Evolutionary conservation across 306 rosid genomes (phyloP), one percentile per base, ranked within the genome.

Genomic region (Begonia fuchsioides): DNA sequence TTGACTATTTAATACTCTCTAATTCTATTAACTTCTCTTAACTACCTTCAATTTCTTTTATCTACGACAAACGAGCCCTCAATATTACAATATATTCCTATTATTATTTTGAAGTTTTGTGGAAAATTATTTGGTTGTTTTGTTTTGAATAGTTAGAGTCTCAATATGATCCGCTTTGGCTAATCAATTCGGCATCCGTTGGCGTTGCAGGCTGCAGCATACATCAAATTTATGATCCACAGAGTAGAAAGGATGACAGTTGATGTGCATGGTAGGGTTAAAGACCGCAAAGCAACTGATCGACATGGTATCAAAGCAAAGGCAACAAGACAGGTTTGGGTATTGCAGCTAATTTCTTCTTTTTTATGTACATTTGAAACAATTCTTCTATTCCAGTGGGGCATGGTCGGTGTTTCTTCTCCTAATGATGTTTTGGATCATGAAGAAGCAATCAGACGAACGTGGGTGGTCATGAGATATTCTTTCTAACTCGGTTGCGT

Each of bases 371-470:
- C 32, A 20, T 20, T 20, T 2, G 32, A 20, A 1, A 20, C 32
- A 20, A 20, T 44, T 44, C 49, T 50, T 58, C 14, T 44, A 9
- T 76, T 78, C 32, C 93, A 78, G 97, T 90, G 97, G 97, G 97
- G 97, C 63, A 81, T 84, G 75, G 82, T 90, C 56, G 95, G 84
- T 69, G 69, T 90, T 53, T 74, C 97, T 20, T 84, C 97, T 44
- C 95, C 97, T 0, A 94, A 90, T 17, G 95, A 95, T 50, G 71
- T 90, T 67, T 67, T 90, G 85, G 97, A 90, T 73, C 94, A 90
- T 47, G 97, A 90, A 68, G 95, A 79, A 72, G 93, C 94, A 15
- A 60, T 77, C 3, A 69, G 26, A 51, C 68, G 73, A 55, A 85
- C 38, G 94, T 72, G 51, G 78, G 90, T 10, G 90, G 94, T 51